phyloP scores from a whole-genome alignment of 2,329 filamentous ascomycete genomes.

The Gaeumannomyces sp. region DNA sequence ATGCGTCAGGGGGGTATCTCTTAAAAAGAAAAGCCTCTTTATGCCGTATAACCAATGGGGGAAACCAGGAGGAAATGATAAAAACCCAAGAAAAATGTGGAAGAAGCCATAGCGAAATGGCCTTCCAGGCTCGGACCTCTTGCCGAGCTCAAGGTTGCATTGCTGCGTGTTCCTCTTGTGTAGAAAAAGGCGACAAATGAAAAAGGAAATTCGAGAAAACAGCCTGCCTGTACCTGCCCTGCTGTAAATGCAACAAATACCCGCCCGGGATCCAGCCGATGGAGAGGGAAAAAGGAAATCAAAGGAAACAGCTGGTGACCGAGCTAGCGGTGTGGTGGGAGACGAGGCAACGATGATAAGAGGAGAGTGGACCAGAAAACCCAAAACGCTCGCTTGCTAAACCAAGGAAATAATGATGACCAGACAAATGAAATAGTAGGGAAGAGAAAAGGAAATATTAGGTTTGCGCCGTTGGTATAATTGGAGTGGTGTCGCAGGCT shows the following conservation, averaged over 20 bases:
- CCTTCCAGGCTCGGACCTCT: conserved; percentile 40
- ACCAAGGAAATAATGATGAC: conserved; percentile 20
- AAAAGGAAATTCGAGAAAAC: conserved; percentile 25
- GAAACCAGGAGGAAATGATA: conserved; percentile 18
- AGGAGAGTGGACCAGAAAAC: conserved; percentile 32
- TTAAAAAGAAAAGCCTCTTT: conserved; percentile 33
- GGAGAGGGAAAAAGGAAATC: conserved; percentile 31
- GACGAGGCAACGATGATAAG: conserved; percentile 18
- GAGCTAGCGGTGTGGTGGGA: conserved; percentile 41
- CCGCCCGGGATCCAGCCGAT: conserved; percentile 49
- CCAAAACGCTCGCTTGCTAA: conserved; percentile 36
- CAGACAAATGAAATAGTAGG: conserved; percentile 22
- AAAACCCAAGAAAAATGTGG: conserved; percentile 24
- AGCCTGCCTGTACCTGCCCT: conserved; percentile 45
- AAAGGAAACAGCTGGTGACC: conserved; percentile 30
- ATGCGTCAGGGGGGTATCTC: conserved; percentile 27
- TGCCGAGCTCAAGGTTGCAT: conserved; percentile 47
- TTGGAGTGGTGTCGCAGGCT: conserved; percentile 21
- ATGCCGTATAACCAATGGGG: conserved; percentile 26
- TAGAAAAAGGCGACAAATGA: conserved; percentile 21
- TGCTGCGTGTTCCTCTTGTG: conserved; percentile 56
- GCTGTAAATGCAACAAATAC: conserved; percentile 48
- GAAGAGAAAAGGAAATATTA: conserved; percentile 21
- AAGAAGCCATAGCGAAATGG: conserved; percentile 24
- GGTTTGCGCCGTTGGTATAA: conserved; percentile 21